A percentile compares a stretch with the other conserved stretches of the same genome.
Conservation (phyloP, 164 flowering plant genomes). For the Buxus sempervirens region DNA sequence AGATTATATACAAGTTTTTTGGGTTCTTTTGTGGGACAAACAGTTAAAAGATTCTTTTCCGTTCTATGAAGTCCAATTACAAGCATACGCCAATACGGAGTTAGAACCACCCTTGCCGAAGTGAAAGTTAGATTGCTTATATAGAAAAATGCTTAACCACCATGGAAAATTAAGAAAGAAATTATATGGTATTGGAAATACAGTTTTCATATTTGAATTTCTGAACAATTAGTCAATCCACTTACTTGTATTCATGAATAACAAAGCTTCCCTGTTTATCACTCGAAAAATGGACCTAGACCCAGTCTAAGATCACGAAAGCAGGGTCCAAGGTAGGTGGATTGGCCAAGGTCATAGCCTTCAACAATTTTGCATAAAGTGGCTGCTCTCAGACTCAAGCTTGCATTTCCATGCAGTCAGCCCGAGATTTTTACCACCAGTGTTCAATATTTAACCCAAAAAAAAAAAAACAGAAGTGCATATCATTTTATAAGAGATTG, state of each 20-base stretch:
- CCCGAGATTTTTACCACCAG: too few species aligned
- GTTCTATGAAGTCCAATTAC: background rate
- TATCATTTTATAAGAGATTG: background rate
- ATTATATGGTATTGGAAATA: too few species aligned
- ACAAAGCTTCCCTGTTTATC: background rate
- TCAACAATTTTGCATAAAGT: too few species aligned
- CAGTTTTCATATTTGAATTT: background rate
- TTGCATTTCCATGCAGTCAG: too few species aligned
- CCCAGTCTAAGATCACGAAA: too few species aligned
- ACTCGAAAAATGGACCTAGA: too few species aligned
- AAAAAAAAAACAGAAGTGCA: background rate
- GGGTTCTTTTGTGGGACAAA: background rate
- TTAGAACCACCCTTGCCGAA: background rate
- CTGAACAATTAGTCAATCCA: background rate
- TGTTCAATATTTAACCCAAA: too few species aligned
- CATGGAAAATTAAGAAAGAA: background rate
- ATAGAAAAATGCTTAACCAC: background rate
- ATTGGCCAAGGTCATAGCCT: background rate
- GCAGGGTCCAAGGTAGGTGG: too few species aligned
- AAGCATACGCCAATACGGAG: background rate
- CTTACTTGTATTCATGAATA: background rate
- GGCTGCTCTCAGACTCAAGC: too few species aligned
- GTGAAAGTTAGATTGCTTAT: background rate
- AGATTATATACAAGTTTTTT: background rate
- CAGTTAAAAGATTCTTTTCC: background rate